Percentiles rank a stretch among this genome's conserved stretches.
Conservation (phyloP, 495 filamentous ascomycete species). For the Penicillium roqueforti region DNA sequence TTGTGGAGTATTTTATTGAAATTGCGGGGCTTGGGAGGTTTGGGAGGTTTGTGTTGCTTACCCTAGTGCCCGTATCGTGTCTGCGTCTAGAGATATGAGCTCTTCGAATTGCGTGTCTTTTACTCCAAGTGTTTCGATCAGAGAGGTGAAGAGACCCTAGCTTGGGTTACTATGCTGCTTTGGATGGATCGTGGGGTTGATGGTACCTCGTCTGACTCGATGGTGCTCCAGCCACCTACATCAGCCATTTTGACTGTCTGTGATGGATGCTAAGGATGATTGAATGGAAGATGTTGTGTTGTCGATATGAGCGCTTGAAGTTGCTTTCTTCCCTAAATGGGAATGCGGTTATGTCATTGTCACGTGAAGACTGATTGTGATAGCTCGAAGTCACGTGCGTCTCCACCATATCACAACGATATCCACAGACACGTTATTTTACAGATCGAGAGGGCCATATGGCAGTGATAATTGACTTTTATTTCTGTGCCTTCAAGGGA, state of each 20-base stretch:
- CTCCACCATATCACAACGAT: background rate
- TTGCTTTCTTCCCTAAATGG: constrained; percentile 8
- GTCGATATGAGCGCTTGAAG: background rate
- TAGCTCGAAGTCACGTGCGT: background rate
- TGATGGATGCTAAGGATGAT: background rate
- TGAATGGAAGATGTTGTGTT: background rate
- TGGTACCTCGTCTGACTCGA: constrained; percentile 90
- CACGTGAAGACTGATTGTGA: background rate
- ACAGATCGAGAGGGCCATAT: too few relatives aligned
- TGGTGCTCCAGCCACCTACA: constrained; percentile 64
- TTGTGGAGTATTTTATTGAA: background rate
- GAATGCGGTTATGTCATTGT: constrained; percentile 11
- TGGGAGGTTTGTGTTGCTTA: constrained; percentile 21
- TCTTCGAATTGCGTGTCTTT: constrained; percentile 96
- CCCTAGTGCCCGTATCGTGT: constrained; percentile 67
- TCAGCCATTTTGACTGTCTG: constrained; percentile 33
- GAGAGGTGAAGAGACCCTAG: constrained; percentile 94
- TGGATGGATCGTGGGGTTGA: background rate
- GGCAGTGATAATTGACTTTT: too few relatives aligned
- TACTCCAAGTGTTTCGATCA: constrained; percentile 86
- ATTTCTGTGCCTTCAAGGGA: too few relatives aligned
- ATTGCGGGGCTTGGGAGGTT: background rate
- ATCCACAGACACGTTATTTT: too few relatives aligned
- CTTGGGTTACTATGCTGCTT: constrained; percentile 12
- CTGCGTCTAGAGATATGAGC: constrained; percentile 81